Percentiles rank a stretch among this genome's conserved stretches.
Evolutionary conservation across 805 yeast species (phyloP).

Genomic region (Yamadazyma scolyti): DNA sequence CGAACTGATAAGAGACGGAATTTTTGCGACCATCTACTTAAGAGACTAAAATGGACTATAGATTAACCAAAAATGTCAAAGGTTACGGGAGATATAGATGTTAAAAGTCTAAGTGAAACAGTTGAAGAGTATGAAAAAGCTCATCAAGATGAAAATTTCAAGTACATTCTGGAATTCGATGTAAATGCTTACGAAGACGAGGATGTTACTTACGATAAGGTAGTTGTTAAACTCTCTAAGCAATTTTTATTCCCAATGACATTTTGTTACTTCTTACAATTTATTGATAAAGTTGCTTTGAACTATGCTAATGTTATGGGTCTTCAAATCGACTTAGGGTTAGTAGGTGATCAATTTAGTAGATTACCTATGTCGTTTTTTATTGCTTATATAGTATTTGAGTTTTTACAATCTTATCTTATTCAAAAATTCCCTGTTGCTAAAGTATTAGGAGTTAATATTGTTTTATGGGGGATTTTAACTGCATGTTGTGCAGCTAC

Average conservation of each 20-base stretch:
- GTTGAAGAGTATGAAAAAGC: conserved; percentile 1
- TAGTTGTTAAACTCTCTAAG: conserved; percentile 12
- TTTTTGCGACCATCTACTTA: too few species aligned
- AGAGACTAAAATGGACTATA: background rate
- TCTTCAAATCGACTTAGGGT: conserved; percentile 22
- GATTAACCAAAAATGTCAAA: background rate
- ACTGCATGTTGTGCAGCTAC: conserved; percentile 33
- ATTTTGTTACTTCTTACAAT: conserved; percentile 5
- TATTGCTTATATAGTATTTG: conserved; percentile 28
- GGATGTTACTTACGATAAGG: conserved; percentile 8
- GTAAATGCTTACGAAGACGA: conserved; percentile 15
- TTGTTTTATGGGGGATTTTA: conserved; percentile 33
- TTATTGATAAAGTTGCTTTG: conserved; percentile 13
- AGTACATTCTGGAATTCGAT: conserved; percentile 14
- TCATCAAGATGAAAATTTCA: conserved; percentile 10
- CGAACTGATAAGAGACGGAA: too few species aligned
- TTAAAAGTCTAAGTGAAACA: conserved; percentile 3
- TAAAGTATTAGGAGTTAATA: conserved; percentile 26
- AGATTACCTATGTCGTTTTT: conserved; percentile 50
- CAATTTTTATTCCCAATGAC: conserved; percentile 12
- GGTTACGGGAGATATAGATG: conserved; percentile 1
- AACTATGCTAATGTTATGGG: conserved; percentile 28
- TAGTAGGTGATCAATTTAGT: conserved; percentile 25
- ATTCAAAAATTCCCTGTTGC: conserved; percentile 34
- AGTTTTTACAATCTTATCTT: conserved; percentile 30